Base-by-base conservation (phyloP, 345 rosid species). In the Corchorus capsularis region DNA sequence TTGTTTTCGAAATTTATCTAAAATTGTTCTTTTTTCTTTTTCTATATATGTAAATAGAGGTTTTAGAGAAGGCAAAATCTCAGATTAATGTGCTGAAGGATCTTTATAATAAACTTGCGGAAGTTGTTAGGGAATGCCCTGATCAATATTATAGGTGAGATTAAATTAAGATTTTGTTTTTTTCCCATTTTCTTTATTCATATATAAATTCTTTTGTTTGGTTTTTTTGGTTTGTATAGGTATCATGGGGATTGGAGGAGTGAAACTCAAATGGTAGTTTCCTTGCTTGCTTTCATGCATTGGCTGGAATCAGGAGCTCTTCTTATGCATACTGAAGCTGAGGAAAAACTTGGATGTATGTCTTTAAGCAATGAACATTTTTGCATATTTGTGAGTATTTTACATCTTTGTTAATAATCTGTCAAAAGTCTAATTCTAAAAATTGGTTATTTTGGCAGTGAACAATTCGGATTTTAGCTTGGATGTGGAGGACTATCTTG, bases 231-330 rank as follows among this genome's bases (percentile, higher is more conserved):
- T 84, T 74, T 72, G 22, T 72, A 17, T 77, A 96, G 99, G 87
- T 96, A 88, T 87, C 96, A 93, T 82, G 94, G 93, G 61, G 99
- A 93, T 84, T 96, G 99, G 99, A 92, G 81, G 84, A 90, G 86
- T 82, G 98, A 92, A 84, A 93, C 98, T 9, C 98, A 93, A 74
- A 85, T 82, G n/a, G 95, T 92, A 35, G 97, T 92, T 73, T 93
- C 93, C 3, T 84, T 85, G 84, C 93, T 96, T 80, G 89, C 93
- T 67, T 93, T 96, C 71, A 86, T 94, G 89, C 94, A 96, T 74
- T 92, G 98, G 98, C 84, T 96, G 62, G 97, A 92, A 85, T 89
- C 93, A 8, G 99, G 94, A 69, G 80, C 74, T 76, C 92, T 96
- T 69, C 94, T 93, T 56, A 68, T 85, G 86, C 97, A 92, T 74